Conservation (phyloP, 1,284 basidiomycete genomes). For the Singerocomus inundabilis region DNA sequence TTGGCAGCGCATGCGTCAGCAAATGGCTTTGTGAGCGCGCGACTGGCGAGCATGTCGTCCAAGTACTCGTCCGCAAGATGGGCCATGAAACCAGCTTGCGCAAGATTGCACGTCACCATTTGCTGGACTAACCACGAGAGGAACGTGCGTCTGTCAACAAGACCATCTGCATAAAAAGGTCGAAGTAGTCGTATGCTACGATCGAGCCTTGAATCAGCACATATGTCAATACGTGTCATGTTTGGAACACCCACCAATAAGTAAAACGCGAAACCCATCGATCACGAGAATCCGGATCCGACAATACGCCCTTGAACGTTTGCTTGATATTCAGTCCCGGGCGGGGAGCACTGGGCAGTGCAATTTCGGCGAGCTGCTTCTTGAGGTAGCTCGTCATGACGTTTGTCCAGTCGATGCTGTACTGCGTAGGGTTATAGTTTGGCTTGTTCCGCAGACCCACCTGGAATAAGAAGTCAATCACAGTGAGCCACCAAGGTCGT, state of each 20-base stretch:
- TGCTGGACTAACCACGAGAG: conserved; percentile 84
- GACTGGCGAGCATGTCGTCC: conserved; percentile 65
- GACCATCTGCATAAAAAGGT: conserved; percentile 75
- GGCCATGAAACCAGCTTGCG: conserved; percentile 81
- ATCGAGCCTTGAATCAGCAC: conserved; percentile 9
- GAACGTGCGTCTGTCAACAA: conserved; percentile 82
- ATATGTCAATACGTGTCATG: neutral
- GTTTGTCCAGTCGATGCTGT: conserved; percentile 89
- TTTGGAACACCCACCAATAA: conserved; percentile 59
- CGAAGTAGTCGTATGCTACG: conserved; percentile 71
- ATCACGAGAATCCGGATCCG: conserved; percentile 65
- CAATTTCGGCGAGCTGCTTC: conserved; percentile 85
- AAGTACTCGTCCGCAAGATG: conserved; percentile 80
- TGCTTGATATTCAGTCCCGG: conserved; percentile 75
- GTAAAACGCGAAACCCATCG: conserved; percentile 80
- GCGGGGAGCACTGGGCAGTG: conserved; percentile 74
- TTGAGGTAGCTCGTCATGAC: conserved; percentile 86
- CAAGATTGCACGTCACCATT: conserved; percentile 73
- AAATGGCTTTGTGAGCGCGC: conserved; percentile 64
- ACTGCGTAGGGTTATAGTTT: conserved; percentile 74
- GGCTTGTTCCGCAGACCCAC: conserved; percentile 74
- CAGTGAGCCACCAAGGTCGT: neutral
- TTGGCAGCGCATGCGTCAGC: conserved; percentile 66
- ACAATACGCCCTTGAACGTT: conserved; percentile 73
- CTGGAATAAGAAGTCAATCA: conserved; percentile 32